A percentile compares a stretch with the other conserved stretches of the same genome.
Conservation (phyloP, 768 basidiomycete genomes). For the Boletus eberwhitei region DNA sequence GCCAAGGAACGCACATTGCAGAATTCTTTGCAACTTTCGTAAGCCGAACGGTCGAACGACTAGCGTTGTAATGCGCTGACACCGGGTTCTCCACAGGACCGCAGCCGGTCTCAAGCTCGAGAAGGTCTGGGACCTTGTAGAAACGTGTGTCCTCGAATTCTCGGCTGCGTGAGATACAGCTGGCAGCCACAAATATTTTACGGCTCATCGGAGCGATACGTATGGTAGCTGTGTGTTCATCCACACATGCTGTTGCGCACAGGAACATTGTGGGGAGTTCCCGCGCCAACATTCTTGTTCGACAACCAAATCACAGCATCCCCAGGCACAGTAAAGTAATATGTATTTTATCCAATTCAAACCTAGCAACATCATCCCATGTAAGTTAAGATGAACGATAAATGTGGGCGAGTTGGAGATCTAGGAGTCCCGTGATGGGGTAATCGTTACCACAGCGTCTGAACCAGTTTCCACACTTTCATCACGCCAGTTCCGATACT, state of each 20-base stretch:
- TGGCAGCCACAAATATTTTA: background rate
- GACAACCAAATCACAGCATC: background rate
- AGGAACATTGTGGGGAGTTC: background rate
- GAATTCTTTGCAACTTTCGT: constrained; percentile 30
- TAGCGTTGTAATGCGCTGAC: constrained; percentile 1
- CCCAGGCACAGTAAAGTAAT: background rate
- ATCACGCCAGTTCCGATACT: constrained; percentile 74
- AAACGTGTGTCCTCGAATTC: constrained; percentile 25
- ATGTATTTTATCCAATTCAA: background rate
- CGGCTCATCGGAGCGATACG: background rate
- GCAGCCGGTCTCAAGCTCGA: constrained; percentile 29
- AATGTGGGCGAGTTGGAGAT: background rate
- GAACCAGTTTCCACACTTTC: constrained; percentile 68
- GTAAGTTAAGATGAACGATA: background rate
- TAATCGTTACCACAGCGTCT: constrained; percentile 24
- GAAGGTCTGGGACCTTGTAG: constrained; percentile 31
- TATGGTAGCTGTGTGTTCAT: constrained; percentile 13
- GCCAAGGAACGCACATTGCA: constrained; percentile 33
- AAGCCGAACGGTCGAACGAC: background rate
- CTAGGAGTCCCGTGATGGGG: background rate
- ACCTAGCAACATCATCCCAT: background rate
- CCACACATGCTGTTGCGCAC: constrained; percentile 8
- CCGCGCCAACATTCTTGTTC: background rate
- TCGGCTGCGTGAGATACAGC: constrained; percentile 15
- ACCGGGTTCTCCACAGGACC: constrained; percentile 6